Base-by-base conservation (phyloP, 257 asterid genomes). In the Buddleja alternifolia region DNA sequence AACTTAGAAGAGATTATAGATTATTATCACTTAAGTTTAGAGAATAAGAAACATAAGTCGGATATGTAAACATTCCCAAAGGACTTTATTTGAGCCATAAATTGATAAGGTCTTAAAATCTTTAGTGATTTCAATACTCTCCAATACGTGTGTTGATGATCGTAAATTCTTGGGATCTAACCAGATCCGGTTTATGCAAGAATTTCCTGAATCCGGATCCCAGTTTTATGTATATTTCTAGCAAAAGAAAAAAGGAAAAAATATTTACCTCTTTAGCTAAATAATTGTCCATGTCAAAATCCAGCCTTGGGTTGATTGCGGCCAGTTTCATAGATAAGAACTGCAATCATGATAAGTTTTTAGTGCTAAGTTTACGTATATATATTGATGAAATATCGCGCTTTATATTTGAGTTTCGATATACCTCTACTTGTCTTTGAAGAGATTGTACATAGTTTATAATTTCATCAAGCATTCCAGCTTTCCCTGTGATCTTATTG, bases 371-470 rank as follows among this genome's bases (percentile, higher is more conserved):
- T 15, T 42, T 24, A 29, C 45, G 37, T 46, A 16, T 47, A 55
- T 47, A 14, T 29, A 32, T 25, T n/a, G n/a, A n/a, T n/a, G n/a
- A n/a, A n/a, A n/a, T n/a, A n/a, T n/a, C n/a, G n/a, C n/a, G 63
- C 41, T 1, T 46, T 8, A 19, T 15, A 1, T 17, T 45, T n/a
- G 0, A 17, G 8, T 34, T 53, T 10, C 15, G 34, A 40, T 34
- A 10, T 69, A 90, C 98, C 97, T 93, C 97, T 16, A 93, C 98
- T 88, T 93, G 97, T 83, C 88, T 82, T 77, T 93, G 98, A 60
- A 93, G 97, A 40, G 96, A 90, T 73, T 90, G 97, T 34, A 93
- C 97, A 70, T 93, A 93, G 76, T 93, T 93, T 79, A 93, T 93
- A 2, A 90, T 93, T 73, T 93, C 98, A 21, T 93, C 98, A 0